Evolutionary conservation across 176 grass and related monocot genomes (phyloP), one percentile per base, ranked within the genome.

Genomic region (Cenchrus fungigraminus): DNA sequence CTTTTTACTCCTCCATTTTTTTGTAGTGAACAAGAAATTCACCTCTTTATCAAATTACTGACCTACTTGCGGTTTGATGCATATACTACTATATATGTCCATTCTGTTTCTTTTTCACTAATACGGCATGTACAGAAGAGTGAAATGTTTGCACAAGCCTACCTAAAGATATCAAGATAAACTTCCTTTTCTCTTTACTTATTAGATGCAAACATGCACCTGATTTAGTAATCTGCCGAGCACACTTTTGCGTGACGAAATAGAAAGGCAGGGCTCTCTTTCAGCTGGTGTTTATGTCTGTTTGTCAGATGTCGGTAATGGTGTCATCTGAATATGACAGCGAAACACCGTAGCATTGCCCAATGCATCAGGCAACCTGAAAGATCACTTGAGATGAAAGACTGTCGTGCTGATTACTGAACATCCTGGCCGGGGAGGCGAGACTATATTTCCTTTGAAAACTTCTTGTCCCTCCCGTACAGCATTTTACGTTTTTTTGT

Each of bases 321-420:
- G 32, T 86, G n/a, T 82, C 66, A 66, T 43, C 73, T 66, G 3
- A 79, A 73, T 52, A 61, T 83, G 74, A 86, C 43, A 86, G 14
- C 22, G 15, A 15, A 65, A 34, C 45, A 42, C 9, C 8, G 25
- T n/a, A 20, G 34, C 58, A 34, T 65, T 68, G 40, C 8, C 20
- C 12, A 53, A 25, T 40, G 63, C 10, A 28, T 81, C 65, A 37
- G 65, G 50, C 64, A 77, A 40, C 46, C 9, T 40, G 74, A 56
- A 15, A 42, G 65, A 60, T 42, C 32, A 42, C 34, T 68, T 43
- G 62, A 31, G 32, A 32, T 32, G 28, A 65, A 31, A 65, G 62
- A 14, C 12, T 65, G 28, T 32, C 62, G 1, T 32, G 32, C 62
- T 65, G 28, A 63, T 29, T n/a, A 69, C 9, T 6, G 17, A 28